phyloP scores from a whole-genome alignment of 768 basidiomycete species.

The Tricholomella constricta region DNA sequence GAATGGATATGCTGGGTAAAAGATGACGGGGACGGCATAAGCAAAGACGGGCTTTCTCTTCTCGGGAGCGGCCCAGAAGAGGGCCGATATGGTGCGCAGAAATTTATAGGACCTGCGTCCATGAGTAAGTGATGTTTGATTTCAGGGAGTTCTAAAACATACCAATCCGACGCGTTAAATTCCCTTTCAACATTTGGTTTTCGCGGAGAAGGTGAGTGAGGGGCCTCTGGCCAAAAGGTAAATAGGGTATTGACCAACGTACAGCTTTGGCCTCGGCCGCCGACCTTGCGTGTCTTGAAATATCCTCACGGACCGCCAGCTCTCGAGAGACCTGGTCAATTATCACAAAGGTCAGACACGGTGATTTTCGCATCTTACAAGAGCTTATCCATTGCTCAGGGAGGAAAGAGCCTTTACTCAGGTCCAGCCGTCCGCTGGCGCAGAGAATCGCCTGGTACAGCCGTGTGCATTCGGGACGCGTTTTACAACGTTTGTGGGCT shows the following conservation, averaged over 20 bases:
- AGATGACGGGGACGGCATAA: conserved; percentile 84
- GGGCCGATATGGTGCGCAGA: conserved; percentile 69
- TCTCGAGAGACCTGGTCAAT: conserved; percentile 73
- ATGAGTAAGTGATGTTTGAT: neutral
- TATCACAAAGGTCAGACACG: conserved; percentile 65
- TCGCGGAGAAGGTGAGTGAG: conserved; percentile 80
- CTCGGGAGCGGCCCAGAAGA: conserved; percentile 54
- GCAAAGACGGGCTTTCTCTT: conserved; percentile 53
- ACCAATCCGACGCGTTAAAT: conserved; percentile 50
- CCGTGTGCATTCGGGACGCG: conserved; percentile 81
- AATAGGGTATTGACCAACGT: neutral
- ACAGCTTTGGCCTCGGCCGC: conserved; percentile 84
- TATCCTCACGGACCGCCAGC: conserved; percentile 70
- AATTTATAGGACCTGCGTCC: neutral
- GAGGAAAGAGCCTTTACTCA: conserved; percentile 63
- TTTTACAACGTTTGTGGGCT: conserved; percentile 75
- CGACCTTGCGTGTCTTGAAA: conserved; percentile 78
- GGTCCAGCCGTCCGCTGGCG: conserved; percentile 79
- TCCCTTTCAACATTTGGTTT: conserved; percentile 78
- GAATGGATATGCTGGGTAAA: conserved; percentile 85
- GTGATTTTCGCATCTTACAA: neutral
- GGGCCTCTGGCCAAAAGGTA: neutral
- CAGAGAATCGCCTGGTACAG: conserved; percentile 74
- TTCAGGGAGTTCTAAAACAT: conserved; percentile 75
- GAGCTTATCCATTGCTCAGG: conserved; percentile 41